Evolutionary conservation across 2,329 filamentous ascomycete species (phyloP), one percentile per base, ranked within the genome.

Genomic region (Coniochaeta hoffmannii): DNA sequence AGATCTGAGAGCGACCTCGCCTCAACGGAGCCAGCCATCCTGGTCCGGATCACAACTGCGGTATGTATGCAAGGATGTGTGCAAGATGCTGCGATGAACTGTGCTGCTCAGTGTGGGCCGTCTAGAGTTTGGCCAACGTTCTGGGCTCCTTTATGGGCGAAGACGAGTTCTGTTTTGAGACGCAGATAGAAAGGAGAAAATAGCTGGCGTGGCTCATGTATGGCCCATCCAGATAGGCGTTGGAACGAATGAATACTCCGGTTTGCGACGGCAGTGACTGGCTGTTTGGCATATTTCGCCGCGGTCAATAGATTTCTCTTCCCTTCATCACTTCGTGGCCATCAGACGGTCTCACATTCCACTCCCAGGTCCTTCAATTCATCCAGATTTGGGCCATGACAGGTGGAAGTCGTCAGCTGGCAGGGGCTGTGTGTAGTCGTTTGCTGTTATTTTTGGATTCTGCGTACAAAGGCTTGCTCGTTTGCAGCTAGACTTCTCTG

Each of bases 1-100:
- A 99, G 80, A 54, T 84, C 79, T 54, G 88, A 88, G 46, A 97
- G 77, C 49, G 93, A 97, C 64, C 81, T 85, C 62, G 93, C 94
- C 77, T 96, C 89, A 64, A 94, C 78, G 54, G 70, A 61, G 69
- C 28, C 55, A 60, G 70, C 57, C 69, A 75, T 67, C 10, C 15
- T 50, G 2, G 9, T 12, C 28, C n/a, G n/a, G n/a, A n/a, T n/a
- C n/a, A n/a, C n/a, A n/a, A n/a, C n/a, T n/a, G n/a, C n/a, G n/a
- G n/a, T n/a, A n/a, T n/a, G n/a, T n/a, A n/a, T n/a, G n/a, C n/a
- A n/a, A n/a, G n/a, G n/a, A n/a, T n/a, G n/a, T n/a, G n/a, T n/a
- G n/a, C n/a, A n/a, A n/a, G n/a, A n/a, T n/a, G n/a, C n/a, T n/a
- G n/a, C n/a, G n/a, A n/a, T n/a, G n/a, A n/a, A n/a, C n/a, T n/a